phyloP scores from a whole-genome alignment of 1,139 yeast species.

The Pneumocystis oryctolagi region DNA sequence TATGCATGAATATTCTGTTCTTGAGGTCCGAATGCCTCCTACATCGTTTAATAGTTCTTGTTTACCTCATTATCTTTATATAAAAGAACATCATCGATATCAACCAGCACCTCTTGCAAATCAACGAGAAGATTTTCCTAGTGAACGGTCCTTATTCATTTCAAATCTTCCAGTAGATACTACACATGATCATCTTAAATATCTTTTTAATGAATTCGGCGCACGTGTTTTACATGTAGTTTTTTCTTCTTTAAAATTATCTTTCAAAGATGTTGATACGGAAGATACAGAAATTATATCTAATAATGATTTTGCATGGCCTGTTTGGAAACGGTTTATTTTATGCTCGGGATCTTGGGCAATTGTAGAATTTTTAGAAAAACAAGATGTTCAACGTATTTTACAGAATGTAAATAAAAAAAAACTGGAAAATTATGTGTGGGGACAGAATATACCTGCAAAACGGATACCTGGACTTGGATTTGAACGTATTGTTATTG shows the following conservation, averaged over 20 bases:
- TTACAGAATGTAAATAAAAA: conserved; percentile 1
- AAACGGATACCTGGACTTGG: conserved; percentile 3
- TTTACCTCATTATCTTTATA: conserved; percentile 12
- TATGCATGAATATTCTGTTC: conserved; percentile 4
- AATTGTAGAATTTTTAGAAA: conserved; percentile 7
- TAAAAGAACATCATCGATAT: conserved; percentile 12
- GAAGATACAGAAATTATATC: background rate
- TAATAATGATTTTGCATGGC: background rate
- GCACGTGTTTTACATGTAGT: conserved; percentile 13
- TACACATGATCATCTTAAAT: conserved; percentile 14
- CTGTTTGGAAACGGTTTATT: conserved; percentile 3
- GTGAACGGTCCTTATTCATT: conserved; percentile 13
- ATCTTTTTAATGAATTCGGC: conserved; percentile 10
- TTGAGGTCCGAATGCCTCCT: background rate
- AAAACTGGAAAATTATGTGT: conserved; percentile 1
- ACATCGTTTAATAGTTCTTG: background rate
- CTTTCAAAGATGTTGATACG: background rate
- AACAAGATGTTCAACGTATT: conserved; percentile 6
- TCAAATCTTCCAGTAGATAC: conserved; percentile 18
- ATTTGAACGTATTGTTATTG: conserved; percentile 1
- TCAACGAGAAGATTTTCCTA: conserved; percentile 4
- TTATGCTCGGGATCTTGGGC: conserved; percentile 8
- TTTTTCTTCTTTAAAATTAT: conserved; percentile 10
- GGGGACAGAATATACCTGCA: conserved; percentile 5
- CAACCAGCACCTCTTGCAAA: background rate